Conservation (phyloP, 805 yeast genomes). For the Starmera amethionina region DNA sequence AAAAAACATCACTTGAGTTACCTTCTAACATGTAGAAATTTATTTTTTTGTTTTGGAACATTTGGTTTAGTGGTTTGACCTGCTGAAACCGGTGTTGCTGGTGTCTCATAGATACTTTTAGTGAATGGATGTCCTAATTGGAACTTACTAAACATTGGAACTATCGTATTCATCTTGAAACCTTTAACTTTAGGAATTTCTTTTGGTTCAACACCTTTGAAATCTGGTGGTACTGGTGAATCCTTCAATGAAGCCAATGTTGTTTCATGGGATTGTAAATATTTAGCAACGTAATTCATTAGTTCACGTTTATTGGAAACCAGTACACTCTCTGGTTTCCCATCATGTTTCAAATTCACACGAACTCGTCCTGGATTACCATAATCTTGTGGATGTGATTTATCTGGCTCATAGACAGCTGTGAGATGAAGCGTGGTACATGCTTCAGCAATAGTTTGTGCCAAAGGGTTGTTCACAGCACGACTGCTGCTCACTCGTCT, state of each 20-base stretch:
- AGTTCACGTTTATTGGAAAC: constrained; percentile 56
- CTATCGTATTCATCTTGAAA: constrained; percentile 73
- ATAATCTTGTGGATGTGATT: constrained; percentile 92
- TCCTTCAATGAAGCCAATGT: constrained; percentile 52
- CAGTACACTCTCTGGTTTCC: constrained; percentile 25
- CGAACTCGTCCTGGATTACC: constrained; percentile 97
- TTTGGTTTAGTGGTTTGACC: constrained; percentile 18
- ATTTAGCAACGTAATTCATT: constrained; percentile 48
- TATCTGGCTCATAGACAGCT: constrained; percentile 61
- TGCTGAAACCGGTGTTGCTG: constrained; percentile 28
- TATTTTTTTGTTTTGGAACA: constrained; percentile 41
- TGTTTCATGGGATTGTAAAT: constrained; percentile 60
- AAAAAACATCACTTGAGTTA: constrained; percentile 6
- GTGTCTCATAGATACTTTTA: constrained; percentile 47
- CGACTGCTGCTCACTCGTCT: constrained; percentile 61
- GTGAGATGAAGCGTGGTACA: constrained; percentile 25
- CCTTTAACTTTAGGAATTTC: constrained; percentile 76
- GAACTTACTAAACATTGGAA: constrained; percentile 79
- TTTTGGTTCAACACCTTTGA: constrained; percentile 41
- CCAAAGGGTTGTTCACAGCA: constrained; percentile 84
- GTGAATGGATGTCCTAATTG: constrained; percentile 81
- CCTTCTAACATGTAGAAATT: constrained; percentile 54
- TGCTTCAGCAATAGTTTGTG: constrained; percentile 75
- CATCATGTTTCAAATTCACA: constrained; percentile 50
- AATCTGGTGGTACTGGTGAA: constrained; percentile 58